Evolutionary conservation across 345 rosid species (phyloP).

Genomic region (Melastoma malabathricum): DNA sequence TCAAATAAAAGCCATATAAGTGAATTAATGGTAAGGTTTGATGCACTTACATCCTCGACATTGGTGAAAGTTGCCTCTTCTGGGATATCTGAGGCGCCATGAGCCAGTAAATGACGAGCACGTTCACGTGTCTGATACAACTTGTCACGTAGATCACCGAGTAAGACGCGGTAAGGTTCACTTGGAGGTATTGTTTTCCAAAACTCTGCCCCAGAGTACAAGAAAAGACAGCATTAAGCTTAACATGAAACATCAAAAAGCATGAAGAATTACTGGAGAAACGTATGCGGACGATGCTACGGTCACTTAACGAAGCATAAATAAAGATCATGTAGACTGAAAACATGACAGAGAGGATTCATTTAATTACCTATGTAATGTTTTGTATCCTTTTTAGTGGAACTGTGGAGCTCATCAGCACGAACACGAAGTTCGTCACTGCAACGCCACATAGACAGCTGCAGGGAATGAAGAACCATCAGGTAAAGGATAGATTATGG

Average conservation of each 20-base stretch:
- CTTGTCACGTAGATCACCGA: conserved; percentile 56
- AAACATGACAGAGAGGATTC: too few relatives aligned
- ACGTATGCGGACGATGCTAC: conserved; percentile 16
- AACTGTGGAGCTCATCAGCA: conserved; percentile 63
- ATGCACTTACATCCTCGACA: conserved; percentile 36
- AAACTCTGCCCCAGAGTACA: conserved; percentile 40
- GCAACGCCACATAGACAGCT: conserved; percentile 99
- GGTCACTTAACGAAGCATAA: conserved; percentile 29
- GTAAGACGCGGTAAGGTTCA: conserved; percentile 60
- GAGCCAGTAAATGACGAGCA: conserved; percentile 36
- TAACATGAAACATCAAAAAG: too few relatives aligned
- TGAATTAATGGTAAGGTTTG: too few relatives aligned
- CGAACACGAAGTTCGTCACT: conserved; percentile 75
- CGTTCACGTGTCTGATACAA: conserved; percentile 54
- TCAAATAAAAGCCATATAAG: background rate
- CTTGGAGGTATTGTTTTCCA: conserved; percentile 53
- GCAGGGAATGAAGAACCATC: conserved; percentile 8
- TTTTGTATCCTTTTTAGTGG: conserved; percentile 79
- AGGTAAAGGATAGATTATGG: background rate
- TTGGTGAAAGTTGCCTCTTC: conserved; percentile 38
- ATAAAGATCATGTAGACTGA: conserved; percentile 6
- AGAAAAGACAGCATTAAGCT: background rate
- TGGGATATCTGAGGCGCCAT: conserved; percentile 44
- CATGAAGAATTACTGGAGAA: conserved; percentile 11
- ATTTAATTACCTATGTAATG: conserved; percentile 99